Evolutionary conservation across 345 rosid genomes (phyloP), one percentile per base, ranked within the genome.

Genomic region (Ceriops tagal): DNA sequence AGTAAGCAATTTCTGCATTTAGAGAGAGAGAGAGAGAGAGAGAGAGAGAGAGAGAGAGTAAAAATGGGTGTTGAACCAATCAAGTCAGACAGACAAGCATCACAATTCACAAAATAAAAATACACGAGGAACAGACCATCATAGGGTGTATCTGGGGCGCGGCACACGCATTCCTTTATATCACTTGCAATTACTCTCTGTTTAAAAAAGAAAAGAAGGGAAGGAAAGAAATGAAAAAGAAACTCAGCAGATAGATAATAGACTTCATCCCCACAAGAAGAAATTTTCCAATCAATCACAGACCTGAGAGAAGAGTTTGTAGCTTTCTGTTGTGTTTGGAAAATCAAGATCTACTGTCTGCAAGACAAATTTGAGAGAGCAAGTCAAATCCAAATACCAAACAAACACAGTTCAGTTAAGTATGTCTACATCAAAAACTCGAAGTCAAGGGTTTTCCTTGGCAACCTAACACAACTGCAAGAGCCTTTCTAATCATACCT

Each of bases 141-240:
- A 79, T 92, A 95, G 28, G 96, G 92, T 73, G 96, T 90, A 85
- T 95, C 99, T 49, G 99, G 98, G 52, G 96, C 99, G 43, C 99
- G 89, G 62, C 96, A 95, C 26, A 95, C 93, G 15, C 92, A 87
- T 82, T 95, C 99, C 81, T 92, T 95, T 84, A 95, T 90, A 79
- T 95, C 99, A 81, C 96, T 85, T 60, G 89, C 99, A 77, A 95
- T 92, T 65, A 86, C 86, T 77, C 92, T 88, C 99, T 95, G 91
- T 73, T 66, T 71, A 58, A 64, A 78, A 75, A 27, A 72, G 67
- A 66, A 69, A 56, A 56, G 27, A n/a, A 21, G 28, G 16, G 30
- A 22, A 11, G 19, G 49, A 13, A 43, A 13, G 49, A 43, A 43
- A 43, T 15, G 16, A 13, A 43, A 43, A 43, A 43, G 49, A 53